phyloP scores from a whole-genome alignment of 768 basidiomycete genomes.

The Podaxis sp. region DNA sequence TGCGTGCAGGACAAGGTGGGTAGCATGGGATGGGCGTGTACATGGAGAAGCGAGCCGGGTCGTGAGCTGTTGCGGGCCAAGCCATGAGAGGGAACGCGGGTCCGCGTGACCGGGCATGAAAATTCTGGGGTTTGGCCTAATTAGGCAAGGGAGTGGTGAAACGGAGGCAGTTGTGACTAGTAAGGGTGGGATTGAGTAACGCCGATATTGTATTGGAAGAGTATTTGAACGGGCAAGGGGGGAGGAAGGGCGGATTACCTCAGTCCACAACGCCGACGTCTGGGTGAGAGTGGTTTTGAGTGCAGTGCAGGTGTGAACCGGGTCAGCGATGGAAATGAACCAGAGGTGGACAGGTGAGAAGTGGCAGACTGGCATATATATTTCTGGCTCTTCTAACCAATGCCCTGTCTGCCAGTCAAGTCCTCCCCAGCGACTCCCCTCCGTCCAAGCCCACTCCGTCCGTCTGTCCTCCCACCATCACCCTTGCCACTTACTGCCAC shows the following conservation, averaged over 20 bases:
- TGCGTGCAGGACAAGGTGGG: background rate
- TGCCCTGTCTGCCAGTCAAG: background rate
- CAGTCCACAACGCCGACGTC: background rate
- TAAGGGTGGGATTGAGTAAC: too few relatives aligned
- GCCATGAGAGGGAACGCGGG: background rate
- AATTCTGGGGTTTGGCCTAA: constrained; percentile 12
- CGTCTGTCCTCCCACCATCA: background rate
- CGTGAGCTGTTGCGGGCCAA: background rate
- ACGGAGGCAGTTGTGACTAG: background rate
- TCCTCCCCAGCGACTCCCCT: background rate
- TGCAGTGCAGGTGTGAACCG: background rate
- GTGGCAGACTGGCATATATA: background rate
- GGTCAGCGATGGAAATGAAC: background rate
- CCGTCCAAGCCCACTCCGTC: background rate
- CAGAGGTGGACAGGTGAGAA: background rate
- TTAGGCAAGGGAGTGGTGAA: background rate
- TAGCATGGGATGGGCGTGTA: constrained; percentile 1
- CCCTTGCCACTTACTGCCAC: background rate
- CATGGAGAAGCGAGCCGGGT: background rate
- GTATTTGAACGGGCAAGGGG: too few relatives aligned
- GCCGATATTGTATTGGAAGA: too few relatives aligned
- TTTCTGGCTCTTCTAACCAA: background rate
- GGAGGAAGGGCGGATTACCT: background rate
- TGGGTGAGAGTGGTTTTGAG: too few relatives aligned
- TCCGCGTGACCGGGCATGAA: constrained; percentile 5